Evolutionary conservation across 768 basidiomycete genomes (phyloP).

Genomic region (Leccinum sublutescens): DNA sequence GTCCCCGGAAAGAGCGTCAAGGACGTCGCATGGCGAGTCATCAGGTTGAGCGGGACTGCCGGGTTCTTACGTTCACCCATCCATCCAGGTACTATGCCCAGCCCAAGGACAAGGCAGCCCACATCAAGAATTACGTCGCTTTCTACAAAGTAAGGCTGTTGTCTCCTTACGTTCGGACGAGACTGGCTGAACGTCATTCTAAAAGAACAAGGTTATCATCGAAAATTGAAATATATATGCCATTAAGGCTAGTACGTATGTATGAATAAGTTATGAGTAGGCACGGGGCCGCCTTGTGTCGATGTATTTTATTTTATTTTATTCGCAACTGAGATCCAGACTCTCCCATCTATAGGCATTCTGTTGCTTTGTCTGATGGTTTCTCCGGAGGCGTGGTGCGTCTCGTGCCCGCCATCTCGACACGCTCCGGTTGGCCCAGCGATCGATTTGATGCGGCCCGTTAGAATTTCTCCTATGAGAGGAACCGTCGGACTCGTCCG

Average conservation of each 20-base stretch:
- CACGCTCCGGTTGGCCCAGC: background rate
- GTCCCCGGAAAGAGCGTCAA: conserved; percentile 47
- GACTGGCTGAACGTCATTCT: background rate
- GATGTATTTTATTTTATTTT: no score
- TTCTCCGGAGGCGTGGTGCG: background rate
- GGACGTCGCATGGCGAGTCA: conserved; percentile 65
- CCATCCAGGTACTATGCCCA: conserved; percentile 65
- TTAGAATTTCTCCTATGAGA: background rate
- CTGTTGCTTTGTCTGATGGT: background rate
- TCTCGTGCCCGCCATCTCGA: no score
- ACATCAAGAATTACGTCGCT: conserved; percentile 67
- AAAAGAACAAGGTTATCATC: conserved; percentile 23
- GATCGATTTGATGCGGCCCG: background rate
- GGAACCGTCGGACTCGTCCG: background rate
- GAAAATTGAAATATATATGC: conserved; percentile 7
- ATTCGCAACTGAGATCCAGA: background rate
- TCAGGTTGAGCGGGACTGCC: background rate
- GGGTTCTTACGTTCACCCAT: background rate
- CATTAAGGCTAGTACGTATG: background rate
- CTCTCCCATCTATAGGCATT: background rate
- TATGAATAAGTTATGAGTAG: background rate
- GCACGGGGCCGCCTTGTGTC: no score
- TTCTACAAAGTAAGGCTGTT: conserved; percentile 65
- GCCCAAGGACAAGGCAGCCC: conserved; percentile 52
- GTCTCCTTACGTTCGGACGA: background rate